Conservation (phyloP, 768 basidiomycete genomes). For the Cystofilobasidium macerans region DNA sequence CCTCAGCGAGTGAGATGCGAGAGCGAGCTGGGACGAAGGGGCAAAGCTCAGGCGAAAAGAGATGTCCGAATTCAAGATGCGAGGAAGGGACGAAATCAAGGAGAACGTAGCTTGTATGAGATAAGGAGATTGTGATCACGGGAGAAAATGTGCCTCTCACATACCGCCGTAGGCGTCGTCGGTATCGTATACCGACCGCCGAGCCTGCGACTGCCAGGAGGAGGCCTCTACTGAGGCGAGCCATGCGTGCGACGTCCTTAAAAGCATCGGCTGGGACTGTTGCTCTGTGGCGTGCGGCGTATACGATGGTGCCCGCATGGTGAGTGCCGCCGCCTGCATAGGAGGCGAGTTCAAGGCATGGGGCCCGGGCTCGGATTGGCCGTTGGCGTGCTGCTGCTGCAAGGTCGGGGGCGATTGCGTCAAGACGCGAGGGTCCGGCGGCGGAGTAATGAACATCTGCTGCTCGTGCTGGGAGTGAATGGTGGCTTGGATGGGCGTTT, state of each 20-base stretch:
- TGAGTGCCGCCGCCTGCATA: background rate
- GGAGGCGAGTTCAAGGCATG: too few relatives aligned
- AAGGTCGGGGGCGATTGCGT: background rate
- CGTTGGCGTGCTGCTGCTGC: background rate
- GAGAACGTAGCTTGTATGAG: too few relatives aligned
- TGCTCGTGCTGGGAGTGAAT: too few relatives aligned
- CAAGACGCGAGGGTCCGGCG: background rate
- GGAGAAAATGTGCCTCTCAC: background rate
- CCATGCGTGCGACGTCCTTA: too few relatives aligned
- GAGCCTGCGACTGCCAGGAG: background rate
- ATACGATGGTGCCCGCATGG: background rate
- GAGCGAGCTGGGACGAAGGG: too few relatives aligned
- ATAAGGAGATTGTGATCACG: too few relatives aligned
- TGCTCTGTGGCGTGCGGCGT: background rate
- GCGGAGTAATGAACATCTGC: background rate
- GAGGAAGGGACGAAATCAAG: too few relatives aligned
- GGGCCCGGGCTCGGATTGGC: background rate
- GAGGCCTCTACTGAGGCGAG: background rate
- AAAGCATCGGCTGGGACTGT: background rate
- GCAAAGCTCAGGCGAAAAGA: too few relatives aligned
- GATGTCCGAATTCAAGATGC: too few relatives aligned
- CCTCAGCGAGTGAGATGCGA: too few relatives aligned
- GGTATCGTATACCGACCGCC: background rate
- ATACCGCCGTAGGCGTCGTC: constrained; percentile 5
- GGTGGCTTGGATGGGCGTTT: too few relatives aligned